Percentiles rank a stretch among this genome's conserved stretches.
These are phyloP conservation scores for Parsonsia alboflavescens DNA, from an alignment of 257 asterid genomes.

Conservation along the genomic window DNA sequence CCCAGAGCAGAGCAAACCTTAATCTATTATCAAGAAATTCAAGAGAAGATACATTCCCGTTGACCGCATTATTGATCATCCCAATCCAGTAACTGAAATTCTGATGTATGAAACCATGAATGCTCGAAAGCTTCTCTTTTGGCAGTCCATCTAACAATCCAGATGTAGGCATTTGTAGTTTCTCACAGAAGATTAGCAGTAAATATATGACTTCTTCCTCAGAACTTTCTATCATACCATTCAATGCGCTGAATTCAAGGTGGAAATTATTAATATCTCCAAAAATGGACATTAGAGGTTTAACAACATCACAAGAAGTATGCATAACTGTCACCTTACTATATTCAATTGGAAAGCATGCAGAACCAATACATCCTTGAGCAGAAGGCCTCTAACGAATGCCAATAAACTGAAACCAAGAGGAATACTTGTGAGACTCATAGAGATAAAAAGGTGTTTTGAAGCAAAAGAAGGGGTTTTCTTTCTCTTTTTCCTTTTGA, in stretches of 20 bases:
- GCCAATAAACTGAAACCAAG: conserved; percentile 50
- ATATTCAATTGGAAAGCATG: conserved; percentile 46
- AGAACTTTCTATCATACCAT: conserved; percentile 47
- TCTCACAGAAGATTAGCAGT: conserved; percentile 59
- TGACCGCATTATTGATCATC: conserved; percentile 32
- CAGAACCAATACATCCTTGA: conserved; percentile 44
- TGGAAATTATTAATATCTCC: conserved; percentile 14
- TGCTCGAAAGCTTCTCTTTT: conserved; percentile 34
- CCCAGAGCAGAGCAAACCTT: conserved; percentile 77
- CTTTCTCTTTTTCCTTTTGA: background rate
- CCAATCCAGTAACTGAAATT: conserved; percentile 46
- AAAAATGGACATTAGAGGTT: background rate
- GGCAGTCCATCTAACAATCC: conserved; percentile 40
- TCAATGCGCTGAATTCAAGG: conserved; percentile 64
- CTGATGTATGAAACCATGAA: conserved; percentile 36
- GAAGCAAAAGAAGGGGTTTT: background rate
- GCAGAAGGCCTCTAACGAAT: conserved; percentile 54
- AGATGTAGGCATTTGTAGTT: conserved; percentile 41
- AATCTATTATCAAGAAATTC: conserved; percentile 39
- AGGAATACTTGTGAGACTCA: background rate
- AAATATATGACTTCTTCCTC: conserved; percentile 57
- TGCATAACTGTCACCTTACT: conserved; percentile 43
- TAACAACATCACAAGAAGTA: background rate
- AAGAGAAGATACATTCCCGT: conserved; percentile 27
- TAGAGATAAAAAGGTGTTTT: conserved; percentile 4